Percentiles rank a stretch among this genome's conserved stretches.
Conservation (phyloP, 768 basidiomycete species). For the Xerocomellus dryophilus region DNA sequence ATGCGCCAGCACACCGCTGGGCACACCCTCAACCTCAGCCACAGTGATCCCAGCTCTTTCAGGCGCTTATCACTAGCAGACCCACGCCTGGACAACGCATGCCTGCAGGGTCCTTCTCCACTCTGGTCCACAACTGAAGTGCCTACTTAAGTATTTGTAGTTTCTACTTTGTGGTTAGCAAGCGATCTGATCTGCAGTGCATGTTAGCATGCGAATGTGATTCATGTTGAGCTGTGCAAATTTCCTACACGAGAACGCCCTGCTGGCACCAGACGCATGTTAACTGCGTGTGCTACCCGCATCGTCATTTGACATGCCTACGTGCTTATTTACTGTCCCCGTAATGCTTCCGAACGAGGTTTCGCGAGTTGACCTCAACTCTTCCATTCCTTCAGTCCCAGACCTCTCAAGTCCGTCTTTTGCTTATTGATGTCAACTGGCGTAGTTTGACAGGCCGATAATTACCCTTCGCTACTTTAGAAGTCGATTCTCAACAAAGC, state of each 20-base stretch:
- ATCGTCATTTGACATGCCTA: not conserved
- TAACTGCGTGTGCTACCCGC: not conserved
- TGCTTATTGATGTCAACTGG: not conserved
- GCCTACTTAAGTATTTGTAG: not conserved
- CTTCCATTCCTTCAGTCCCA: not conserved
- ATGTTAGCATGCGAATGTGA: not conserved
- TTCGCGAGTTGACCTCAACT: not conserved
- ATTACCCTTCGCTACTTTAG: not conserved
- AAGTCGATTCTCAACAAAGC: not conserved
- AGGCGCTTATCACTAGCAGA: slow-evolving; percentile 2
- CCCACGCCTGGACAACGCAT: slow-evolving; percentile 6
- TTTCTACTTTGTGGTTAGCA: not conserved
- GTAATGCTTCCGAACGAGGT: slow-evolving; percentile 1
- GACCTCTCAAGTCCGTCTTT: not conserved
- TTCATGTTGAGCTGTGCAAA: not conserved
- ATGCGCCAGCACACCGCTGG: not conserved
- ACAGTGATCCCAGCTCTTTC: not conserved
- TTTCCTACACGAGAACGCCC: not conserved
- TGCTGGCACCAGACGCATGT: slow-evolving; percentile 10
- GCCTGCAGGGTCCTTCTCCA: slow-evolving; percentile 14
- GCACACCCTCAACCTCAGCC: slow-evolving; percentile 11
- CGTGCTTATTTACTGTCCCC: slow-evolving; percentile 2
- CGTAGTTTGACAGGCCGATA: not conserved
- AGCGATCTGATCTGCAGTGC: slow-evolving; percentile 7
- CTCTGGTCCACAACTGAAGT: not conserved